These are phyloP conservation scores for Populus tremula DNA, from an alignment of 345 rosid species.

Conservation along the genomic window DNA sequence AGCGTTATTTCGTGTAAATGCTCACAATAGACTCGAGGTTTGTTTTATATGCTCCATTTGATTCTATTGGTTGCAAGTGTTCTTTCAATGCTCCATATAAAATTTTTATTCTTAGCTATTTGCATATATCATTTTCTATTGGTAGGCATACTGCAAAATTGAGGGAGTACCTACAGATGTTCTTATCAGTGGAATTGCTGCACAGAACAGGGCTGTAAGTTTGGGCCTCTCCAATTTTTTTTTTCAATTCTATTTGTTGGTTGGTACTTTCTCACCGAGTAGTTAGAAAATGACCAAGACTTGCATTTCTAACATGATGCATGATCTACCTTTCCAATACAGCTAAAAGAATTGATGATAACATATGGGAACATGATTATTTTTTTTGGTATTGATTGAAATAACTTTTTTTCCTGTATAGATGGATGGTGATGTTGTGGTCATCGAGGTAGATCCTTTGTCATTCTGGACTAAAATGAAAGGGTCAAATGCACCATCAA, in stretches of 20 bases:
- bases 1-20: conserved; percentile 72
- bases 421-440: conserved; percentile 84
- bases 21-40: conserved; percentile 81
- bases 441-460: conserved; percentile 61
- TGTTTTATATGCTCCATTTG: conserved; percentile 15
- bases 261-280: background rate
- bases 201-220: conserved; percentile 94
- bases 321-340: background rate
- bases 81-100: background rate
- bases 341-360: background rate
- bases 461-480: conserved; percentile 76
- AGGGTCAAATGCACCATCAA: conserved; percentile 48
- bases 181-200: conserved; percentile 62
- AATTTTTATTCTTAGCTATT: background rate
- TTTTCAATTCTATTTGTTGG: background rate
- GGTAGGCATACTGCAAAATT: conserved; percentile 90
- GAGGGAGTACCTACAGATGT: conserved; percentile 80
- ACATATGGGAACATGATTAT: background rate
- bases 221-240: background rate
- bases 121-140: conserved; percentile 2
- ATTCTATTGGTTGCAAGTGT: background rate
- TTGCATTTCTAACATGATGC: background rate
- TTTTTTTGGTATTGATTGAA: background rate
- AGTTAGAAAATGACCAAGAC: background rate
- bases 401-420: conserved; percentile 20